phyloP scores from a whole-genome alignment of 129 eudicot species.

The Lonicera japonica region DNA sequence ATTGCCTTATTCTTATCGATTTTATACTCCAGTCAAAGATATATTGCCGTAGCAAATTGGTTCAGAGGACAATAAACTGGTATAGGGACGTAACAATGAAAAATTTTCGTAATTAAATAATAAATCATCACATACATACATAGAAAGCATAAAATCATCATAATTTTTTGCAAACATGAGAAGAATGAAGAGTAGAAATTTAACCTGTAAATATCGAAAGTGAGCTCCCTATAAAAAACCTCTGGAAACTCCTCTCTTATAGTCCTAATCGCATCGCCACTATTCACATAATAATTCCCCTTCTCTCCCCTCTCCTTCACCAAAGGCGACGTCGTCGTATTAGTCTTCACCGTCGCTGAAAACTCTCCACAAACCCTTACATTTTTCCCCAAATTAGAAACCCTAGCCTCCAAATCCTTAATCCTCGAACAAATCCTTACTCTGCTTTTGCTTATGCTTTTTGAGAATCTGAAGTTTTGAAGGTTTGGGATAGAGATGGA shows the following conservation, averaged over 20 bases:
- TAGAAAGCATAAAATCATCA: too few species aligned
- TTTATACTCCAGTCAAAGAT: too few species aligned
- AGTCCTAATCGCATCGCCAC: constrained; percentile 80
- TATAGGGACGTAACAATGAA: too few species aligned
- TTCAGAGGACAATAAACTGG: too few species aligned
- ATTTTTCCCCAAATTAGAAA: constrained; percentile 22
- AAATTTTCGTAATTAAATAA: too few species aligned
- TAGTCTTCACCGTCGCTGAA: constrained; percentile 19
- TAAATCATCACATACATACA: too few species aligned
- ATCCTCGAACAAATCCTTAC: constrained; percentile 46
- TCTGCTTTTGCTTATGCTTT: neutral
- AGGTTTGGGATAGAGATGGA: constrained; percentile 5
- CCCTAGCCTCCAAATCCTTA: constrained; percentile 11
- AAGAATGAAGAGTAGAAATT: too few species aligned
- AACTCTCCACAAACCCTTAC: constrained; percentile 19
- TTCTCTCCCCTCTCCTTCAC: constrained; percentile 30
- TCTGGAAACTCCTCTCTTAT: constrained; percentile 71
- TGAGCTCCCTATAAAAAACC: constrained; percentile 51
- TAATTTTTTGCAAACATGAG: too few species aligned
- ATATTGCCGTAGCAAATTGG: too few species aligned
- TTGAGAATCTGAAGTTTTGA: constrained; percentile 2
- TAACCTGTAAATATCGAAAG: constrained; percentile 67
- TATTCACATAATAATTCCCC: constrained; percentile 66
- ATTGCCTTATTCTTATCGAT: too few species aligned
- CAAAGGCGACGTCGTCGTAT: constrained; percentile 29